Evolutionary conservation across 129 eudicot genomes (phyloP), one percentile per base, ranked within the genome.

Genomic region (Lactuca saligna): DNA sequence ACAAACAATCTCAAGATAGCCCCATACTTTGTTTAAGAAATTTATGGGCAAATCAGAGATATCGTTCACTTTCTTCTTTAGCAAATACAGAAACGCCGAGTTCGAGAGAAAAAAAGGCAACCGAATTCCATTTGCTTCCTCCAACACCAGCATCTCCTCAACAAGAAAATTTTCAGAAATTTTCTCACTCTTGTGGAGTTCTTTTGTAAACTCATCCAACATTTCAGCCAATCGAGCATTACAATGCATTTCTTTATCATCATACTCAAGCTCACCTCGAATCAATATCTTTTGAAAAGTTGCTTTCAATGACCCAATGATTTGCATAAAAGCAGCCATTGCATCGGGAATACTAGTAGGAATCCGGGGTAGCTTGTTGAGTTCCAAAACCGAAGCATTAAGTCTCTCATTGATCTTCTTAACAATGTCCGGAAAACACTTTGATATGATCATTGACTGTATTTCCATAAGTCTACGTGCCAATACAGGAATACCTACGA

Each of bases 121-220:
- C 29, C 66, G 72, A 15, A 82, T 72, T 4, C 80, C 79, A 15
- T 69, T 77, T 9, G 71, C 73, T 49, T 82, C 86, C 62, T 77
- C 74, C 5, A 77, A 54, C 32, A 72, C 70, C 37, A 60, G 6
- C 41, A 82, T 63, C 33, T 82, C 86, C 7, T 82, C 86, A 20
- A 72, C 72, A 2, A 82, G 63, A 60, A 79, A 79, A 32, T 33
- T 15, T 32, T 68, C 41, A 44, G 66, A 15, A 58, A 64, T 32
- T 20, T 41, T 42, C 20, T 17, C 42, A 34, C 44, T 48, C 0
- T 38, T 9, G 7, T 25, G 61, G 9, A 78, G 60, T 25, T 62
- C 68, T 3, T 7, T 20, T 3, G 59, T 33, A 17, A 75, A 75
- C 13, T 46, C 12, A 7, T 75, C 44, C 31, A 75, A 31, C 68